Evolutionary conservation across 208 protist genomes (phyloP).

Genomic region (Polymyxa betae): DNA sequence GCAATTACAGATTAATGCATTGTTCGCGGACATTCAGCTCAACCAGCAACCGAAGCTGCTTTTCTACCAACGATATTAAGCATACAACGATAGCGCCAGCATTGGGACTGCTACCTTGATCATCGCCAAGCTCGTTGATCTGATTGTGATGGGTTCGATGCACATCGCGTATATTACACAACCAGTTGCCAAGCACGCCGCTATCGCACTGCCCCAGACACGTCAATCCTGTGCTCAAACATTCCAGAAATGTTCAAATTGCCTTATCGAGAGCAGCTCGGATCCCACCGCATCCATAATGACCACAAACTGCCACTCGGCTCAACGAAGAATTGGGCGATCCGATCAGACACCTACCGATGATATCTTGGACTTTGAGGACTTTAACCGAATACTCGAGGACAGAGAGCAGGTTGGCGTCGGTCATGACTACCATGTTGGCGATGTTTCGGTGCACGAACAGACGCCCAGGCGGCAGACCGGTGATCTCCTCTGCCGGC

Average conservation of each 20-base stretch:
- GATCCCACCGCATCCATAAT: conserved; percentile 24
- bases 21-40: conserved; percentile 17
- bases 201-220: background rate
- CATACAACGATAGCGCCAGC: too few species aligned
- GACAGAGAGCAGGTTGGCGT: conserved; percentile 33
- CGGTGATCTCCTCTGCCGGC: background rate
- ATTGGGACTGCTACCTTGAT: background rate
- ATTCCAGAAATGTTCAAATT: too few species aligned
- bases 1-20: background rate
- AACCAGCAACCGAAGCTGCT: background rate
- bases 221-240: too few species aligned
- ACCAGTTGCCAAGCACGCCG: conserved; percentile 18
- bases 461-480: background rate
- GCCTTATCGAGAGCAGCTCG: conserved; percentile 4
- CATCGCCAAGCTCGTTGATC: conserved; percentile 10
- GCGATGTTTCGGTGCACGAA: conserved; percentile 50
- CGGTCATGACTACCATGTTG: conserved; percentile 44
- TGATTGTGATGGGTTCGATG: background rate
- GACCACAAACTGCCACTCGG: background rate
- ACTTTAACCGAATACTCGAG: background rate
- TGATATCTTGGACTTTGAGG: conserved; percentile 16
- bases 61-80: too few species aligned
- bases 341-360: background rate
- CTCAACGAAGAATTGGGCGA: too few species aligned
- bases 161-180: background rate